Evolutionary conservation across 495 filamentous ascomycete species (phyloP), one percentile per base, ranked within the genome.

Genomic region (Talaromyces wortmannii): DNA sequence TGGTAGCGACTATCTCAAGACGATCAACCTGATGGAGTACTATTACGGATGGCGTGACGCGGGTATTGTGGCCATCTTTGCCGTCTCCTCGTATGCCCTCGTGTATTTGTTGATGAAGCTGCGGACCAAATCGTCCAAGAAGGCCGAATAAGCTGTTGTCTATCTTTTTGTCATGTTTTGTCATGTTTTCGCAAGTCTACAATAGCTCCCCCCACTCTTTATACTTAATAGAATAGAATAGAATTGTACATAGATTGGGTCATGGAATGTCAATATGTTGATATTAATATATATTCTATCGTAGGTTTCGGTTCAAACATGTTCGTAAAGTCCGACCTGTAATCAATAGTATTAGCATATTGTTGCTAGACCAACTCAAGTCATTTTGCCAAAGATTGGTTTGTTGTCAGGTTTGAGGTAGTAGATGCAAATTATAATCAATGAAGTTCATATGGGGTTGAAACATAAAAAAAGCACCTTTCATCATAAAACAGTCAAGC

Each of bases 21-120:
- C 49, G 1, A 50, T 76, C 40, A 76, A 75, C 55, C 50, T 76
- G 43, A 65, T 62, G 36, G 61, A 71, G 15, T 76, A 76, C 54
- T 73, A 73, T 55, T 66, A 74, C 48, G 72, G 72, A 6, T 76
- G 73, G 73, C 63, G 73, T 4, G 70, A 75, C 54, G 59, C 66
- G 7, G 77, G 42, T 2, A 74, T 80, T 29, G 66, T 75, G 12
- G 74, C 68, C 3, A 56, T 78, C 15, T 80, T 78, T 57, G 71
- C 61, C 7, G 48, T 77, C 46, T 74, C 70, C 43, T 70, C 69
- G 52, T 80, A 78, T 57, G 67, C 68, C 5, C 53, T 78, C 47
- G 77, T 80, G 0, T 80, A 72, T 48, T 45, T 63, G 50, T 60
- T 80, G 48, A 80, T 80, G 77, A 80, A 78, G 50, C 15, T 52